A percentile compares a stretch with the other conserved stretches of the same genome.
Conservation (phyloP, 2,329 filamentous ascomycete species). For the Exophiala sp. region DNA sequence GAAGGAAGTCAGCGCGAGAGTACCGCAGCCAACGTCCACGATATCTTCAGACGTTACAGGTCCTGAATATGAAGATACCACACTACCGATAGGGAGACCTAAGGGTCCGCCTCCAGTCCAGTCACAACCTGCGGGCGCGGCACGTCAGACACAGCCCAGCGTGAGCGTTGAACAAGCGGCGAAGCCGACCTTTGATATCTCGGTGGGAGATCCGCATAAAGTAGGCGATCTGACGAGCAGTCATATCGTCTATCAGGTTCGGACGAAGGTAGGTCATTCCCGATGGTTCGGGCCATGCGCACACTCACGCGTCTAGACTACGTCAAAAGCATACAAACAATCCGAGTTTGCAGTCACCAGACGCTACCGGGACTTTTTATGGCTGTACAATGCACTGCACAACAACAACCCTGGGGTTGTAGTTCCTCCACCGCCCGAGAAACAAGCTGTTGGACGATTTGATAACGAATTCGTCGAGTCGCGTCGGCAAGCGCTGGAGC, state of each 20-base stretch:
- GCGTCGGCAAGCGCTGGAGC: conserved; percentile 82
- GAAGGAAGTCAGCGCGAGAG: conserved; percentile 51
- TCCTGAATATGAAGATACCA: conserved; percentile 68
- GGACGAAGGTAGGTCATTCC: conserved; percentile 67
- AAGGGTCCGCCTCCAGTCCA: conserved; percentile 59
- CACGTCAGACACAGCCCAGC: conserved; percentile 65
- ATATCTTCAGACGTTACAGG: conserved; percentile 58
- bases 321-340: conserved; percentile 91
- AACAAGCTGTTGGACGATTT: conserved; percentile 94
- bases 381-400: conserved; percentile 94
- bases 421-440: conserved; percentile 92
- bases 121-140: conserved; percentile 43
- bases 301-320: conserved; percentile 59
- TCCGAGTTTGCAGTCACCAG: conserved; percentile 90
- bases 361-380: conserved; percentile 93
- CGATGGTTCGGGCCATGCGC: not conserved
- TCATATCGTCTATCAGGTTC: conserved; percentile 95
- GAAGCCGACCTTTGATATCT: conserved; percentile 86
- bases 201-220: conserved; percentile 94
- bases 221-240: conserved; percentile 95
- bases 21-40: conserved; percentile 29
- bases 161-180: conserved; percentile 89
- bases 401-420: conserved; percentile 93
- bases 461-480: conserved; percentile 96
- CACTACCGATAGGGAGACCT: conserved; percentile 60